A percentile compares a stretch with the other conserved stretches of the same genome.
These are phyloP conservation scores for Neofusicoccum parvum DNA, from an alignment of 2,329 filamentous ascomycete species.

Conservation along the genomic window DNA sequence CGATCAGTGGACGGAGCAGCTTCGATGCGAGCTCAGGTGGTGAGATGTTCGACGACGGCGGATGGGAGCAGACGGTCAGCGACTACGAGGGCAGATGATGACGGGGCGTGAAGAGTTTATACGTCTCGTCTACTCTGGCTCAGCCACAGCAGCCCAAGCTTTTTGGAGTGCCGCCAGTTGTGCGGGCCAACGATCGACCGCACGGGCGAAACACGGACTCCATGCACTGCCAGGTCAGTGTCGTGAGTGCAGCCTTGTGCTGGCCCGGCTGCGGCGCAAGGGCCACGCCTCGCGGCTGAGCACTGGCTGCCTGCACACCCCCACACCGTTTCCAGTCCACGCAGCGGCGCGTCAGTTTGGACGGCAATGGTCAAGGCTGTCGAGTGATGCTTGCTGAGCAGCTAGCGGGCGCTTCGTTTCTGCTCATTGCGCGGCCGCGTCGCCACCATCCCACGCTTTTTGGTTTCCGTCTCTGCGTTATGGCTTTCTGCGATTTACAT, in stretches of 20 bases:
- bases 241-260: background rate
- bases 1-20: conserved; percentile 76
- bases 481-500: background rate
- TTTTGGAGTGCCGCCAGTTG: background rate
- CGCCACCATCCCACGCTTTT: background rate
- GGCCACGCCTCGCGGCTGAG: background rate
- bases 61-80: conserved; percentile 16
- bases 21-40: conserved; percentile 74
- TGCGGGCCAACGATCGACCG: background rate
- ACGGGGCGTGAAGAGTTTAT: background rate
- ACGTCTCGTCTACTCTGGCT: conserved; percentile 1
- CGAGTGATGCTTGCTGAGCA: background rate
- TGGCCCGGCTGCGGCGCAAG: background rate
- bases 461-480: background rate
- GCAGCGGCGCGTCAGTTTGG: background rate
- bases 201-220: background rate
- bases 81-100: conserved; percentile 17
- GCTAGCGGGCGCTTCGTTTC: background rate
- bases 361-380: background rate
- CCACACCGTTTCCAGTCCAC: background rate
- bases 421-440: background rate
- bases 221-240: background rate
- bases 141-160: background rate
- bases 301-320: background rate
- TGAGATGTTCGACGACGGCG: conserved; percentile 71